Evolutionary conservation across 2,329 filamentous ascomycete genomes (phyloP).

Genomic region (Trichoderma sp.): DNA sequence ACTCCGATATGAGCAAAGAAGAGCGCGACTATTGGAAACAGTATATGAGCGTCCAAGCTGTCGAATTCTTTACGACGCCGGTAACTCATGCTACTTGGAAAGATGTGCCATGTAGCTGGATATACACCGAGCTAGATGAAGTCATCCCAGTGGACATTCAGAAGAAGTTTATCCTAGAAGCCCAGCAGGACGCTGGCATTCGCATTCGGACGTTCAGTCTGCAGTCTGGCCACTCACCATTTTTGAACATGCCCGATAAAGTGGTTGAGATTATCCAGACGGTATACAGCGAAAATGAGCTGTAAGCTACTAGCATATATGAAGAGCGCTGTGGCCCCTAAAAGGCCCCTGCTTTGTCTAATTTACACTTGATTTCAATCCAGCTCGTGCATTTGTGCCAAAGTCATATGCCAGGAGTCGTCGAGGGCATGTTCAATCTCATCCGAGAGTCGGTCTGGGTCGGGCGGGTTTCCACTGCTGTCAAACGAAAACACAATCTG

Average conservation of each 20-base stretch:
- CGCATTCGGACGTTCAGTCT: neutral
- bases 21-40: neutral
- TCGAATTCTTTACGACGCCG: neutral
- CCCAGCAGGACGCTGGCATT: neutral
- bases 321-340: neutral
- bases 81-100: slow-evolving; percentile 2
- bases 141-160: neutral
- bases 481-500: neutral
- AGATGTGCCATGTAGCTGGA: slow-evolving; percentile 1
- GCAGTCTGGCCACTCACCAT: neutral
- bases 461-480: neutral
- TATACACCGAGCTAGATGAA: neutral
- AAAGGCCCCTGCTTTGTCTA: neutral
- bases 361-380: neutral
- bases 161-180: neutral
- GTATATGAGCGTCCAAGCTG: neutral
- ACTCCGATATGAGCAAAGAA: neutral
- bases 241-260: neutral
- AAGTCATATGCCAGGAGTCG: neutral
- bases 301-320: neutral
- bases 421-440: neutral
- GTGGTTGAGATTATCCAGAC: neutral
- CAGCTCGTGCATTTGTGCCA: neutral
- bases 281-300: neutral
- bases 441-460: neutral